A percentile compares a stretch with the other conserved stretches of the same genome.
Evolutionary conservation across 2,329 filamentous ascomycete genomes (phyloP).

Genomic region (Diaporthe sp.): DNA sequence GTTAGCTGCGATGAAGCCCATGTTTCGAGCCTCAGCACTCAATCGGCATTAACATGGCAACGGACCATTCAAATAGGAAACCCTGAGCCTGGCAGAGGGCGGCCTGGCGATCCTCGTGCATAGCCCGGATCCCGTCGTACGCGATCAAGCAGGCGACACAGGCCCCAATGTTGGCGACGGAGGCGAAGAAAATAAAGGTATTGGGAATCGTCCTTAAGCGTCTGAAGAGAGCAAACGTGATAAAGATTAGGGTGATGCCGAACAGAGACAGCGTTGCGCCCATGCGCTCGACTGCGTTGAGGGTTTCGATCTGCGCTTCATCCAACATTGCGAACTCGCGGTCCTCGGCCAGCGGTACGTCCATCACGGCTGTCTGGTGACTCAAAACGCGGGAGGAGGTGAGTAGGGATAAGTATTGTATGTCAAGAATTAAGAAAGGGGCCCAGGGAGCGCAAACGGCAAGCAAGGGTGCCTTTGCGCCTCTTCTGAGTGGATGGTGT

Average conservation of each 20-base stretch:
- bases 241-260: constrained; percentile 65
- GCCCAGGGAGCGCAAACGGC: too few relatives aligned
- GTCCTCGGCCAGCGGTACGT: constrained; percentile 41
- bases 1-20: not conserved
- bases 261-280: constrained; percentile 68
- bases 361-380: constrained; percentile 29
- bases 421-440: not conserved
- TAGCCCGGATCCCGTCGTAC: constrained; percentile 71
- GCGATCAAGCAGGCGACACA: constrained; percentile 79
- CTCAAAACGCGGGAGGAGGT: not conserved
- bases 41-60: constrained; percentile 29
- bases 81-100: constrained; percentile 73
- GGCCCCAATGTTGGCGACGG: constrained; percentile 71
- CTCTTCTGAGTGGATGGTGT: not conserved
- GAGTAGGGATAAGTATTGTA: not conserved
- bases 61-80: constrained; percentile 78
- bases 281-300: constrained; percentile 65
- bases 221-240: constrained; percentile 65
- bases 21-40: not conserved
- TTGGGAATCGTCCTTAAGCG: constrained; percentile 71
- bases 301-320: constrained; percentile 54
- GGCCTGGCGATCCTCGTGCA: constrained; percentile 57
- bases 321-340: constrained; percentile 42
- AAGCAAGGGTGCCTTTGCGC: constrained; percentile 35
- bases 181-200: constrained; percentile 74